A percentile compares a stretch with the other conserved stretches of the same genome.
phyloP scores from a whole-genome alignment of 2,329 filamentous ascomycete genomes.

The Nakataea oryzae region DNA sequence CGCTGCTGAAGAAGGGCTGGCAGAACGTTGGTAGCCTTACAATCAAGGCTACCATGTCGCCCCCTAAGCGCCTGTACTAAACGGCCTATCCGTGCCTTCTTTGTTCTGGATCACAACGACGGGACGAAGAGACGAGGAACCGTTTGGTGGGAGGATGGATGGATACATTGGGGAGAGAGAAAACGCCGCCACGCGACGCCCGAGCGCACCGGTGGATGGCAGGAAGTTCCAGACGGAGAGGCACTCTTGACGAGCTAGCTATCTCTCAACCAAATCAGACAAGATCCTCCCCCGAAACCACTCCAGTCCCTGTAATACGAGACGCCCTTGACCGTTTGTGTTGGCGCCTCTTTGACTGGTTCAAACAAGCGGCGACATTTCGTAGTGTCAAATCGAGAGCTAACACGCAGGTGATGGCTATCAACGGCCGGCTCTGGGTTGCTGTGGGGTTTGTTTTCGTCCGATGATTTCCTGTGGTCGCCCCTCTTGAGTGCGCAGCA shows the following conservation, averaged over 20 bases:
- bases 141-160: not conserved
- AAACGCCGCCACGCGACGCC: not conserved
- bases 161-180: not conserved
- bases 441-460: not conserved
- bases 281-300: not conserved
- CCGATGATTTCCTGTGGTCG: not conserved
- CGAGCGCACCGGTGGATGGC: too few species aligned
- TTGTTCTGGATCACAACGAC: not conserved
- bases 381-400: not conserved
- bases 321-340: not conserved
- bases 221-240: not conserved
- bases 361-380: not conserved
- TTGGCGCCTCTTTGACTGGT: not conserved
- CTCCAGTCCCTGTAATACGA: not conserved
- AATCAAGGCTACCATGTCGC: conserved; percentile 99
- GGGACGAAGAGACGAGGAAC: not conserved
- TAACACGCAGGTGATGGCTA: not conserved
- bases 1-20: conserved; percentile 99
- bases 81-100: not conserved
- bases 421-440: not conserved
- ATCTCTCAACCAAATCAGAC: not conserved
- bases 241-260: not conserved
- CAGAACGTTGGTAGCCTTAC: conserved; percentile 99
- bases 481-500: not conserved
- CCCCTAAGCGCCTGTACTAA: conserved; percentile 96